phyloP scores from a whole-genome alignment of 768 basidiomycete species.

The Punctularia strigosozonata region DNA sequence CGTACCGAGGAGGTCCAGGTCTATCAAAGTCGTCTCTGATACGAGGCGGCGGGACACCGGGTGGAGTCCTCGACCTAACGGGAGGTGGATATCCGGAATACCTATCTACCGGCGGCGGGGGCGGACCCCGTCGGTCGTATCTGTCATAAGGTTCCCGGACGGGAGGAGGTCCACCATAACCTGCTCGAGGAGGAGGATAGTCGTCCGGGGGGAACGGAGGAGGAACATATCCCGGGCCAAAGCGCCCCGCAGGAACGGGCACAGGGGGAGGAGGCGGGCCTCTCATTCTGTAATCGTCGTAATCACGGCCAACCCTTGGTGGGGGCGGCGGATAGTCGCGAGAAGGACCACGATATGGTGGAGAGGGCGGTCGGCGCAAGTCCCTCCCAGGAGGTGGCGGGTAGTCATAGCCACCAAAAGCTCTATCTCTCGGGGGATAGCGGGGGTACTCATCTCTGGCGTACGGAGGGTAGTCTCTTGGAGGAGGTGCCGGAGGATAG shows the following conservation, averaged over 20 bases:
- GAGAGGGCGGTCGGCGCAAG: conserved; percentile 44
- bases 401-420: conserved; percentile 47
- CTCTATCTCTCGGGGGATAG: conserved; percentile 30
- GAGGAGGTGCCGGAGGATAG: conserved; percentile 30
- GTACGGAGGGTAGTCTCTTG: conserved; percentile 27
- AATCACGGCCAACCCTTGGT: conserved; percentile 41
- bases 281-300: conserved; percentile 57
- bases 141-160: conserved; percentile 51
- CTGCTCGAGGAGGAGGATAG: conserved; percentile 32
- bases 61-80: conserved; percentile 36
- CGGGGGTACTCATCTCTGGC: conserved; percentile 49
- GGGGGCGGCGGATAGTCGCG: conserved; percentile 26
- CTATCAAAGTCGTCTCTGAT: conserved; percentile 57
- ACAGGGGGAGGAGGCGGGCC: conserved; percentile 34
- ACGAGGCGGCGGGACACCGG: conserved; percentile 36
- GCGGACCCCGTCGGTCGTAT: conserved; percentile 43
- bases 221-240: too few relatives aligned
- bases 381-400: conserved; percentile 39
- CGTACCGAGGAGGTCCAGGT: conserved; percentile 40
- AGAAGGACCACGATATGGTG: conserved; percentile 63
- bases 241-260: too few relatives aligned
- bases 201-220: conserved; percentile 38
- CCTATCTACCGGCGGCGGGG: conserved; percentile 29
- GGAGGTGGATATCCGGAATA: conserved; percentile 31
- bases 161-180: conserved; percentile 35